A percentile compares a stretch with the other conserved stretches of the same genome.
Evolutionary conservation across 306 rosid genomes (phyloP).

Genomic region (Pterocarpus santalinus): DNA sequence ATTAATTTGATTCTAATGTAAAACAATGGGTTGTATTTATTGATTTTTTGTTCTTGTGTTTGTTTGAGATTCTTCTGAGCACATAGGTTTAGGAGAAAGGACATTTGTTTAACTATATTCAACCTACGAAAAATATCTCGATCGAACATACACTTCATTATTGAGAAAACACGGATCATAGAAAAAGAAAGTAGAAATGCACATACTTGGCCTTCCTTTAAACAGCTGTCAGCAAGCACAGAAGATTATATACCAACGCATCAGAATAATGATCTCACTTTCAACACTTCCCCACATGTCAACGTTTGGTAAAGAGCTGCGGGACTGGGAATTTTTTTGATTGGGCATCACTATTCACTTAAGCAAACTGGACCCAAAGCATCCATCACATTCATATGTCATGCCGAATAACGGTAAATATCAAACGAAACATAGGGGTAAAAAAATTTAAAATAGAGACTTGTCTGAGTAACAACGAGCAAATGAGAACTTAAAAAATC

Average conservation of each 20-base stretch:
- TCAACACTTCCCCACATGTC: background rate
- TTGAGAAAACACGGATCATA: background rate
- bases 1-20: background rate
- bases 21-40: no score
- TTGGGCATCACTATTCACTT: conserved; percentile 27
- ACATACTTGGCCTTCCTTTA: background rate
- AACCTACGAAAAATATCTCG: no score
- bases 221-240: conserved; percentile 8
- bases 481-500: background rate
- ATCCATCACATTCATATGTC: background rate
- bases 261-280: background rate
- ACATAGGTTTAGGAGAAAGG: no score
- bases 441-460: background rate
- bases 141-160: background rate
- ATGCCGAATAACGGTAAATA: background rate
- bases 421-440: background rate
- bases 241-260: background rate
- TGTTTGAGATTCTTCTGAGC: no score
- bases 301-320: background rate
- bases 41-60: no score
- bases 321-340: background rate
- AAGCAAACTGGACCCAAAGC: background rate
- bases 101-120: no score
- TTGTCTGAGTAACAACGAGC: conserved; percentile 7
- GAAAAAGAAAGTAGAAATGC: background rate